These are phyloP conservation scores for Murraya koenigii DNA, from an alignment of 345 rosid species.

Conservation along the genomic window DNA sequence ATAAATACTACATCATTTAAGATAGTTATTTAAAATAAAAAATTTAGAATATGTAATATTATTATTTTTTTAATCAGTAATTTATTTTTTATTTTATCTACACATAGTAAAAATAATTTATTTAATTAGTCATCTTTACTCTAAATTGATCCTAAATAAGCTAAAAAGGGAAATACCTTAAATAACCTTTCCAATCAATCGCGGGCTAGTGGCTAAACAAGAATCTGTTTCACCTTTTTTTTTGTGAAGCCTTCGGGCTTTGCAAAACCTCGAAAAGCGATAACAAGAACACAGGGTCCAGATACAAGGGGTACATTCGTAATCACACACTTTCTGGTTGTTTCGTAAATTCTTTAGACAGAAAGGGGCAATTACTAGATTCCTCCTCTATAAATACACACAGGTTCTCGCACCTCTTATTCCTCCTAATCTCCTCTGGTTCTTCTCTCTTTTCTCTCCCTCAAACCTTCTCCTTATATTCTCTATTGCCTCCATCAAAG, in stretches of 20 bases:
- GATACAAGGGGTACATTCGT: slow-evolving; percentile 26
- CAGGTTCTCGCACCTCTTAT: not conserved
- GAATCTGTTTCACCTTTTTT: not conserved
- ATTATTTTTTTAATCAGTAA: no score
- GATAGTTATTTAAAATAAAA: no score
- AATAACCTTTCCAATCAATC: not conserved
- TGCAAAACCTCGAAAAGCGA: not conserved
- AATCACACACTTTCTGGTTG: slow-evolving; percentile 11
- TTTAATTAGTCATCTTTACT: no score
- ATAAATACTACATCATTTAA: no score
- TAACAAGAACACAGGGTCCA: slow-evolving; percentile 4
- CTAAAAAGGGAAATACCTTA: no score
- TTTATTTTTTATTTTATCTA: no score
- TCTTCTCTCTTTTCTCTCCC: not conserved
- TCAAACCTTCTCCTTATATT: not conserved
- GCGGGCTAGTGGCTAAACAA: slow-evolving; percentile 5
- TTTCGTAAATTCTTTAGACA: not conserved
- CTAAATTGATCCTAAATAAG: no score
- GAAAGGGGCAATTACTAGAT: slow-evolving; percentile 4
- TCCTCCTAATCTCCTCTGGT: not conserved
- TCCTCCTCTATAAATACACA: slow-evolving; percentile 33
- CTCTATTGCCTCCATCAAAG: not conserved
- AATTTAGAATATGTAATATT: no score
- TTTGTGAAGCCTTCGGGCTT: not conserved
- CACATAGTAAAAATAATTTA: no score